Conservation (phyloP, 257 asterid species). For the Nicotiana paniculata region DNA sequence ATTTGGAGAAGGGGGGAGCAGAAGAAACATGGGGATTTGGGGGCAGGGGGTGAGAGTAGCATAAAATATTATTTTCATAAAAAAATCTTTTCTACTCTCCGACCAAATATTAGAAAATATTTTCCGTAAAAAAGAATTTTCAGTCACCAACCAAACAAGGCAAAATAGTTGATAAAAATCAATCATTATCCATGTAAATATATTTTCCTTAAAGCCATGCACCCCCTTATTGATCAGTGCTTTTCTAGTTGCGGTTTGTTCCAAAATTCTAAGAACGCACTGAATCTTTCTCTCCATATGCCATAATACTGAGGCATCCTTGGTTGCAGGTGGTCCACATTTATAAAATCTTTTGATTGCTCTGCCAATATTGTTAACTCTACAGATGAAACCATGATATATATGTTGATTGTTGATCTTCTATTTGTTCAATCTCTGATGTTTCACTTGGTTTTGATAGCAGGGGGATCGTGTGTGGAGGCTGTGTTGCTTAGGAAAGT, state of each 20-base stretch:
- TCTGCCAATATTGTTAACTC: background rate
- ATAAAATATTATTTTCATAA: too few species aligned
- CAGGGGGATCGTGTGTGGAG: slow-evolving; percentile 74
- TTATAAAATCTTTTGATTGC: background rate
- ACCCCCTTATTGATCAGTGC: background rate
- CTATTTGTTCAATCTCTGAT: background rate
- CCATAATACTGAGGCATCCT: background rate
- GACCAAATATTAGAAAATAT: too few species aligned
- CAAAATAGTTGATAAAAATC: too few species aligned
- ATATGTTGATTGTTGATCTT: background rate
- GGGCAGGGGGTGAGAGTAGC: too few species aligned
- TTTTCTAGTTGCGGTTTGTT: background rate
- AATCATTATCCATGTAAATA: too few species aligned
- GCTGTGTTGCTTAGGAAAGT: slow-evolving; percentile 45
- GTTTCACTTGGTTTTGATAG: slow-evolving; percentile 18
- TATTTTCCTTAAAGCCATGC: too few species aligned
- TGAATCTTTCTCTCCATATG: background rate
- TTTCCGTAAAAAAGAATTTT: background rate
- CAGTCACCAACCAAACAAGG: too few species aligned
- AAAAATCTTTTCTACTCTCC: too few species aligned
- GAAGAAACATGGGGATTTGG: too few species aligned
- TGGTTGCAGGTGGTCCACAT: background rate
- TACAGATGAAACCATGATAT: background rate
- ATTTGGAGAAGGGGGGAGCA: too few species aligned
- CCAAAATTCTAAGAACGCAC: background rate